These are phyloP conservation scores for Eucalyptus cladocalyx DNA, from an alignment of 345 rosid genomes.

Conservation along the genomic window DNA sequence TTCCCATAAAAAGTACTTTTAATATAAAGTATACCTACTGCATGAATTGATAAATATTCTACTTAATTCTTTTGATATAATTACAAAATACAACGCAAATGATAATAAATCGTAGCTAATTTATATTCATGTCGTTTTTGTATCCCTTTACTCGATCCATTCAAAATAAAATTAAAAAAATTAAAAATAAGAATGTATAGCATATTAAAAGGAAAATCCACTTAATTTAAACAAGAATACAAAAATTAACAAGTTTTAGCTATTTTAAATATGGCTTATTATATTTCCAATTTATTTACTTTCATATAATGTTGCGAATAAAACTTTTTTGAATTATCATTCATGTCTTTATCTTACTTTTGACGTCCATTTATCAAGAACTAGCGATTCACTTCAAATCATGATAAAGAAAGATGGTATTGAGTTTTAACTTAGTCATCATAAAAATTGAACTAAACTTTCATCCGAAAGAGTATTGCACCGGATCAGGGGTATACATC, in stretches of 20 bases:
- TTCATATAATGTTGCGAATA: background rate
- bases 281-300: too few relatives aligned
- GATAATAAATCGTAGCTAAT: background rate
- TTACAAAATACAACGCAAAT: background rate
- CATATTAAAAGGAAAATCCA: background rate
- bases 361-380: background rate
- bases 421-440: background rate
- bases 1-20: background rate
- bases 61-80: background rate
- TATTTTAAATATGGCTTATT: background rate
- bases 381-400: background rate
- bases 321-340: background rate
- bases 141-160: background rate
- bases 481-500: background rate
- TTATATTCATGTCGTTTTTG: background rate
- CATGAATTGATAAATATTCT: background rate
- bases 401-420: background rate
- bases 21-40: background rate
- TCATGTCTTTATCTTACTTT: background rate
- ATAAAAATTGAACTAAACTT: background rate
- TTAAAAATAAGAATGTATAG: background rate
- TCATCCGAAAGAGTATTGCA: background rate
- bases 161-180: background rate
- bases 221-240: background rate
- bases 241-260: background rate